Percentiles rank a stretch among this genome's conserved stretches.
These are phyloP conservation scores for Periconia sp. DNA, from an alignment of 2,329 filamentous ascomycete species.

Conservation along the genomic window DNA sequence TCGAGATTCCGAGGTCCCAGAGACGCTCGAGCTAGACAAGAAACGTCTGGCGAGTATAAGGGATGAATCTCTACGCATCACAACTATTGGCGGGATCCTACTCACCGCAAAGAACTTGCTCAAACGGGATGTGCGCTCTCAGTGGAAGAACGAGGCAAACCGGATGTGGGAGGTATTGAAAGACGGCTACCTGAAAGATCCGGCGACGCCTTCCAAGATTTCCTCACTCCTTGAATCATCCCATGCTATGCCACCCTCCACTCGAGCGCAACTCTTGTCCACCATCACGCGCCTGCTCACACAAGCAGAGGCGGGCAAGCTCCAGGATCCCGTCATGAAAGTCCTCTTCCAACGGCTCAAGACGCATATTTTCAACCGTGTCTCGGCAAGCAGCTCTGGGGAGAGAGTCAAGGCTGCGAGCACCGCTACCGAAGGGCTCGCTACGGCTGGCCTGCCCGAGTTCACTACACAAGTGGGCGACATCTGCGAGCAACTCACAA, in stretches of 20 bases:
- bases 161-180: constrained; percentile 73
- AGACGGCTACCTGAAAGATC: constrained; percentile 58
- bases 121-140: constrained; percentile 75
- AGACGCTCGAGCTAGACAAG: constrained; percentile 71
- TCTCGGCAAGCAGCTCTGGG: constrained; percentile 66
- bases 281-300: constrained; percentile 54
- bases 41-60: constrained; percentile 63
- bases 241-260: constrained; percentile 52
- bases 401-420: constrained; percentile 72
- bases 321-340: constrained; percentile 65
- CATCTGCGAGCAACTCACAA: constrained; percentile 68
- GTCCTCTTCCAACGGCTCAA: constrained; percentile 69
- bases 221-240: constrained; percentile 53
- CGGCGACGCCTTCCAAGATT: constrained; percentile 49
- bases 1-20: constrained; percentile 61
- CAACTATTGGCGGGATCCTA: constrained; percentile 73
- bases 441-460: constrained; percentile 69
- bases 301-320: constrained; percentile 53
- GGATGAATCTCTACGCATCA: constrained; percentile 63
- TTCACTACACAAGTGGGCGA: constrained; percentile 70
- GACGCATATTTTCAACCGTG: constrained; percentile 64
- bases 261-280: constrained; percentile 46
- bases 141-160: constrained; percentile 74
- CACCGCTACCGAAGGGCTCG: constrained; percentile 69
- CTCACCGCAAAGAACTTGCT: constrained; percentile 81